Conservation (phyloP, 2,329 filamentous ascomycete species). For the Aspergillus vadensis region DNA sequence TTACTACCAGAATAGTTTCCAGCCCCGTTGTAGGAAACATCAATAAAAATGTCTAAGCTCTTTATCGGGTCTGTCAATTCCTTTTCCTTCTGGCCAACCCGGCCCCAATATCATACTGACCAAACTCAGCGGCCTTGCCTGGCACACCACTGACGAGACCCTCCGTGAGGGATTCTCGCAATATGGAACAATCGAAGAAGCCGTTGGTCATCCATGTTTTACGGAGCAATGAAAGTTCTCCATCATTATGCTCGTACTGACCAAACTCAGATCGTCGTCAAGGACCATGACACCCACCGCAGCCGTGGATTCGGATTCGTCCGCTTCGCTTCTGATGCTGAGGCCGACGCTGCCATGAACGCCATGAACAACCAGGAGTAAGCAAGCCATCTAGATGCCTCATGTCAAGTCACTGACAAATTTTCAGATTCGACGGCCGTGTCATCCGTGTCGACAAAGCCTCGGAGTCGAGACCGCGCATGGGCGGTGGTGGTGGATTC, state of each 20-base stretch:
- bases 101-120: slow-evolving; percentile 20
- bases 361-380: slow-evolving; percentile 67
- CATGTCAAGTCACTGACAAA: slow-evolving; percentile 11
- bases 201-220: slow-evolving; percentile 63
- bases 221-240: not conserved
- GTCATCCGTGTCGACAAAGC: slow-evolving; percentile 95
- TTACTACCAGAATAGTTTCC: slow-evolving; percentile 5
- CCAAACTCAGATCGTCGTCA: slow-evolving; percentile 78
- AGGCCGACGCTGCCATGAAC: slow-evolving; percentile 46
- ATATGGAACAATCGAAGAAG: slow-evolving; percentile 89
- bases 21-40: slow-evolving; percentile 7
- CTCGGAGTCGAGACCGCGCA: slow-evolving; percentile 58
- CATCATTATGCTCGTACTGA: slow-evolving; percentile 17
- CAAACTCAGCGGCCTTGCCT: slow-evolving; percentile 78
- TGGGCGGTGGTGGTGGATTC: slow-evolving; percentile 37
- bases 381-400: slow-evolving; percentile 38
- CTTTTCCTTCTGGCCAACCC: slow-evolving; percentile 12
- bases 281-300: slow-evolving; percentile 93
- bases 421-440: slow-evolving; percentile 81
- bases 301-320: slow-evolving; percentile 98
- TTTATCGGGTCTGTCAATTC: slow-evolving; percentile 51
- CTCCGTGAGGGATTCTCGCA: slow-evolving; percentile 90
- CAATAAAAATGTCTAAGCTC: slow-evolving; percentile 77
- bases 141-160: slow-evolving; percentile 92
- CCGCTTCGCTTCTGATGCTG: slow-evolving; percentile 64